Base-by-base conservation (phyloP, 31 red algal genomes). In the Asparagopsis taxiformis region DNA sequence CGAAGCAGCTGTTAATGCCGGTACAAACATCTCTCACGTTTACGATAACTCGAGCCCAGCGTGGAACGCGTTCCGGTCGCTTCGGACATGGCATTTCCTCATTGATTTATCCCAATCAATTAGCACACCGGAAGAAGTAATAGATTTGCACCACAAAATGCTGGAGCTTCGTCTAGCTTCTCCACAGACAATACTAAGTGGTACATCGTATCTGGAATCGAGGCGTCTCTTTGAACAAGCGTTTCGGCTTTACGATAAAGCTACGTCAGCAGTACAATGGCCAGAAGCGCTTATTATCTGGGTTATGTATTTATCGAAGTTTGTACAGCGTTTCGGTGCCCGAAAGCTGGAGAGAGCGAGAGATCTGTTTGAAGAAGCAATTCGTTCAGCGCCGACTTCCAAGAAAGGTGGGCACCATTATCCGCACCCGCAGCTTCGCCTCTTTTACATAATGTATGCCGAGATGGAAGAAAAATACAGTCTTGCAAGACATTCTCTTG, bases 291-390 rank as follows among this genome's bases (percentile, higher is more conserved):
- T 87, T 31, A 63, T 61, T 33, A 50, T 95, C 16, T 95, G 87
- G 85, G 59, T 90, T 19, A 51, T 74, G 2, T 87, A 87, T 55
- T 55, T 80, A 32, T 69, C 32, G 17, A 72, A 32, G 41, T 90
- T 84, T 54, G 68, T 95, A 10, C 29, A 59, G 48, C 92, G 92
- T 6, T 90, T 59, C 55, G 86, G 69, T 10, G 66, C 59, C 0
- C 37, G 51, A 20, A 79, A 87, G 50, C 80, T 75, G 34, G 92
- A 95, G 65, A 59, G 85, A 34, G 74, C 85, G 5, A 51, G 92
- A 35, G 75, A 95, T 55, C 44, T 95, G 19, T 95, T 95, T 62
- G 92, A 95, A 52, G 67, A 73, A 68, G 90, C 90, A n/a, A 58
- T 93, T 32, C 66, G 68, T 7, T 62, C 71, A 15, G 75, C 77